These are phyloP conservation scores for Yamadazyma akitaensis DNA, from an alignment of 805 yeast genomes.

Conservation along the genomic window DNA sequence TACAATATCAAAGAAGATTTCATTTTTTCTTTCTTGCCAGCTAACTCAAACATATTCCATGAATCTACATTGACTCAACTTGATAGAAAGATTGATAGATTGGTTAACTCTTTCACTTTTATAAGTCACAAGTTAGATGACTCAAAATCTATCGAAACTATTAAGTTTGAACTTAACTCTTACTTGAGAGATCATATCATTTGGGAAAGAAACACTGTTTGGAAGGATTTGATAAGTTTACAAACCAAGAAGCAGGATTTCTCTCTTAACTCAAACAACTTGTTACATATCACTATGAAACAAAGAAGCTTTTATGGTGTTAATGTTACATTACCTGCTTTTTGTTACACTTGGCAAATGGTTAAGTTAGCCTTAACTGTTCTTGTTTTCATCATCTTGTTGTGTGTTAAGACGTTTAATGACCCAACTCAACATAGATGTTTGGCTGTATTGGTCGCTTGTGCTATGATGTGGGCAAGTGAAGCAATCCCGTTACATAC, in stretches of 20 bases:
- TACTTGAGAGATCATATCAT: constrained; percentile 86
- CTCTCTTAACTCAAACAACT: constrained; percentile 16
- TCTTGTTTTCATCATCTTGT: constrained; percentile 49
- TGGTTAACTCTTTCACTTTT: constrained; percentile 53
- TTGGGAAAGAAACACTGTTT: constrained; percentile 96
- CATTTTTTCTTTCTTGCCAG: constrained; percentile 42
- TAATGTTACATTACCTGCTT: constrained; percentile 40
- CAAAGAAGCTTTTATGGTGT: constrained; percentile 17
- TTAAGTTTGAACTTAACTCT: constrained; percentile 45
- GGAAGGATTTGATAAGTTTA: constrained; percentile 93
- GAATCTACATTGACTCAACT: constrained; percentile 33
- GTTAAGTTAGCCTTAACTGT: constrained; percentile 48
- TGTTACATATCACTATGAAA: constrained; percentile 20
- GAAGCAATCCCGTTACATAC: constrained; percentile 50
- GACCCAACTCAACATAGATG: constrained; percentile 67
- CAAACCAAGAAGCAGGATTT: constrained; percentile 30
- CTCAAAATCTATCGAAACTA: constrained; percentile 45
- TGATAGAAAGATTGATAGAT: constrained; percentile 50
- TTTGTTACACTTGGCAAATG: constrained; percentile 45
- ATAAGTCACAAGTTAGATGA: constrained; percentile 34
- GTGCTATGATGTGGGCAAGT: constrained; percentile 50
- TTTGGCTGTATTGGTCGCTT: constrained; percentile 61
- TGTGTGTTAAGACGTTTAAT: constrained; percentile 57
- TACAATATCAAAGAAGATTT: constrained; percentile 60
- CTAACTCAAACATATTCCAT: constrained; percentile 55